Percentiles rank a stretch among this genome's conserved stretches.
These are phyloP conservation scores for Anisodus tanguticus DNA, from an alignment of 257 asterid genomes.

Conservation along the genomic window DNA sequence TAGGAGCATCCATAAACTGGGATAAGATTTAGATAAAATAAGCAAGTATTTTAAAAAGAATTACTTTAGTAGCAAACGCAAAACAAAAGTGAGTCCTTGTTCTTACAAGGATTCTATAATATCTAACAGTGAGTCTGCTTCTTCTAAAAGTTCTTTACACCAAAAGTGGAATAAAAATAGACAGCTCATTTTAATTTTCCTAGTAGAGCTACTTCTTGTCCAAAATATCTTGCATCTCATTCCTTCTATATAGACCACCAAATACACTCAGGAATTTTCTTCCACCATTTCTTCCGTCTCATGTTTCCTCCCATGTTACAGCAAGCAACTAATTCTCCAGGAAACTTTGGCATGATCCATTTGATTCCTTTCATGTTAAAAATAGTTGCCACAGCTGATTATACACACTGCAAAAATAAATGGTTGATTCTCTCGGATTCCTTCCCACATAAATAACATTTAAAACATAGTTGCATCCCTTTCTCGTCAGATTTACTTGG, in stretches of 20 bases:
- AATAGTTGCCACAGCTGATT: neutral
- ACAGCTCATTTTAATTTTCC: neutral
- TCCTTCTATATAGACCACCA: neutral
- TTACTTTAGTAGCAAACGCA: neutral
- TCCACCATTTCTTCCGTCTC: neutral
- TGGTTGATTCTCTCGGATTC: neutral
- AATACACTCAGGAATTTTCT: neutral
- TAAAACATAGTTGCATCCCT: neutral
- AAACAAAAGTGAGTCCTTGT: neutral
- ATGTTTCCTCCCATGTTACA: neutral
- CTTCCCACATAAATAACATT: neutral
- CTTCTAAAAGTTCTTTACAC: neutral
- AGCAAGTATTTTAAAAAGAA: neutral
- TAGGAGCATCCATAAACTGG: conserved; percentile 95
- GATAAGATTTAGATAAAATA: conserved; percentile 24
- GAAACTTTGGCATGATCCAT: neutral
- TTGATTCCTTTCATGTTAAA: neutral
- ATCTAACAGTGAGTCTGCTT: neutral
- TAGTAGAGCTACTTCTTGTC: neutral
- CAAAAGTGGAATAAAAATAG: neutral
- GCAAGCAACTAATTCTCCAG: neutral
- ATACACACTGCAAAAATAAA: neutral
- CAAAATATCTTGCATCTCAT: neutral
- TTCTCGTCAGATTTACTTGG: neutral
- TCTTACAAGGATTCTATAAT: neutral